Evolutionary conservation across 2,329 filamentous ascomycete genomes (phyloP).

Genomic region (Cladorrhinum sp.): DNA sequence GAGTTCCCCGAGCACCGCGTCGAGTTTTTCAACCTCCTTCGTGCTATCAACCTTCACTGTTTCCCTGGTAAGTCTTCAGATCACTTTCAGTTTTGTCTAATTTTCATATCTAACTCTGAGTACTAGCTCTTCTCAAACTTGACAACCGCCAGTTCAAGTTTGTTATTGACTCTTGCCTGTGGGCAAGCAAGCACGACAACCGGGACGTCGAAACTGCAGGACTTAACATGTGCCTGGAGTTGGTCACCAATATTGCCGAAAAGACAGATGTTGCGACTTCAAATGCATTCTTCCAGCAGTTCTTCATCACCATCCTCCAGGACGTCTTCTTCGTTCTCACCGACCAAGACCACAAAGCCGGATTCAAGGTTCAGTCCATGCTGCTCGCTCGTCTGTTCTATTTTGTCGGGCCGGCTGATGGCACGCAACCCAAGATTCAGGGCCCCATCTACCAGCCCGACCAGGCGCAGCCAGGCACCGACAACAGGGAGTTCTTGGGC

Average conservation of each 20-base stretch:
- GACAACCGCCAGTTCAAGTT: slow-evolving; percentile 98
- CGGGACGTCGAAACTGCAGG: slow-evolving; percentile 95
- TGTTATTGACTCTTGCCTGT: slow-evolving; percentile 98
- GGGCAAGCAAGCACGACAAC: slow-evolving; percentile 99
- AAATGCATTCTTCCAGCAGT: slow-evolving; percentile 96
- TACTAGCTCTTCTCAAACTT: slow-evolving; percentile 74
- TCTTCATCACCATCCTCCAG: slow-evolving; percentile 92
- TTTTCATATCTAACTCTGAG: slow-evolving; percentile 12
- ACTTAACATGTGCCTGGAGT: slow-evolving; percentile 94
- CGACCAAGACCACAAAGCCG: slow-evolving; percentile 96
- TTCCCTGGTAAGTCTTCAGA: slow-evolving; percentile 64
- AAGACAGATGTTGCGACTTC: slow-evolving; percentile 81
- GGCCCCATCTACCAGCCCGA: slow-evolving; percentile 85
- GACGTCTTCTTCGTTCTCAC: slow-evolving; percentile 98
- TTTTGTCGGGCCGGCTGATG: slow-evolving; percentile 74
- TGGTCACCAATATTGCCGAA: slow-evolving; percentile 96
- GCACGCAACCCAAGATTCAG: slow-evolving; percentile 75
- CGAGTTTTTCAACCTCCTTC: slow-evolving; percentile 97
- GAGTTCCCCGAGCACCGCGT: slow-evolving; percentile 98
- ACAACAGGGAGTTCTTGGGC: slow-evolving; percentile 85
- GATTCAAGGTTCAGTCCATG: slow-evolving; percentile 97
- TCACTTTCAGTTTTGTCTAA: slow-evolving; percentile 13
- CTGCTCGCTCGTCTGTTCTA: slow-evolving; percentile 94
- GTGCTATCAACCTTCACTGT: slow-evolving; percentile 95
- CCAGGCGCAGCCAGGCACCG: slow-evolving; percentile 77